These are phyloP conservation scores for Penicillium antarcticum DNA, from an alignment of 495 filamentous ascomycete species.

Conservation along the genomic window DNA sequence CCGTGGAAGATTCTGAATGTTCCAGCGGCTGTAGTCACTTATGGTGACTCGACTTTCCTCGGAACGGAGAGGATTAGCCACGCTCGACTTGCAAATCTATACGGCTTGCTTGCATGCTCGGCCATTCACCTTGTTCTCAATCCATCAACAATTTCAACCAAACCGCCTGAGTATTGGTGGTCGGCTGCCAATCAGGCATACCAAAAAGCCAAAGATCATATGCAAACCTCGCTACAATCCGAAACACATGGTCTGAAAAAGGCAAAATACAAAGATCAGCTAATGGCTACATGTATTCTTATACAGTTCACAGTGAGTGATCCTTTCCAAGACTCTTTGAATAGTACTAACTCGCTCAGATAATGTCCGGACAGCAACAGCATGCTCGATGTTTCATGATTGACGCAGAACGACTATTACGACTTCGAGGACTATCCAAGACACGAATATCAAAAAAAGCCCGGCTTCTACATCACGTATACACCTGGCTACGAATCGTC, in stretches of 20 bases:
- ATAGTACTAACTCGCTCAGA: slow-evolving; percentile 12
- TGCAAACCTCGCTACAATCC: slow-evolving; percentile 28
- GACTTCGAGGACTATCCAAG: slow-evolving; percentile 28
- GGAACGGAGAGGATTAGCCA: slow-evolving; percentile 27
- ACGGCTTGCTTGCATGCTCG: slow-evolving; percentile 28
- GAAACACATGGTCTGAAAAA: slow-evolving; percentile 29
- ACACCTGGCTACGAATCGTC: slow-evolving; percentile 35
- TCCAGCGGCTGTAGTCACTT: slow-evolving; percentile 29
- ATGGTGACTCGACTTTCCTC: slow-evolving; percentile 29
- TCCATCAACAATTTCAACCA: slow-evolving; percentile 2
- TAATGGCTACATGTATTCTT: slow-evolving; percentile 34
- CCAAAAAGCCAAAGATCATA: slow-evolving; percentile 28
- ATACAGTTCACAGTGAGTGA: slow-evolving; percentile 29
- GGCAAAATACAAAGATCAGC: slow-evolving; percentile 40
- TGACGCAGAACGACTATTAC: slow-evolving; percentile 30
- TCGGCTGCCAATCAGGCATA: slow-evolving; percentile 23
- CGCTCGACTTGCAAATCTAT: slow-evolving; percentile 32
- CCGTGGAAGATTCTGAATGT: slow-evolving; percentile 34
- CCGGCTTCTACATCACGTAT: slow-evolving; percentile 32
- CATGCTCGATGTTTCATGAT: slow-evolving; percentile 33
- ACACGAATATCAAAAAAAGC: slow-evolving; percentile 33
- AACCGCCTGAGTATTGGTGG: slow-evolving; percentile 25
- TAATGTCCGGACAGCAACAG: slow-evolving; percentile 31
- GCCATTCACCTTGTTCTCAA: slow-evolving; percentile 25
- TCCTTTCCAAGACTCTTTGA: not conserved